Evolutionary conservation across 129 eudicot genomes (phyloP).

Genomic region (Flaveria linearis): DNA sequence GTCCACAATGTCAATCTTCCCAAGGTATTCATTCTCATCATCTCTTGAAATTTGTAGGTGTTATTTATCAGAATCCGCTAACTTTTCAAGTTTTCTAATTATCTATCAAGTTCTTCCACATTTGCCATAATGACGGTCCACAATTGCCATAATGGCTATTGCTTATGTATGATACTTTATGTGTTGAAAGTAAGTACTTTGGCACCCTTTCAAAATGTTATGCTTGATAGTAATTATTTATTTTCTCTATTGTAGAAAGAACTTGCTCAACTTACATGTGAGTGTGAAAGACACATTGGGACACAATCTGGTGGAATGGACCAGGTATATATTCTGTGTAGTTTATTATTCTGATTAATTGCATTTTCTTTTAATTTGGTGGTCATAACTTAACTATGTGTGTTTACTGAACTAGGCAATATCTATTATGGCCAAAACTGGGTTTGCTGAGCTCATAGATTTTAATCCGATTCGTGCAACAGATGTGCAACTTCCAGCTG

Average conservation of each 20-base stretch:
- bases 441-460: constrained; percentile 85
- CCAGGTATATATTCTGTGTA: constrained; percentile 51
- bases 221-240: background rate
- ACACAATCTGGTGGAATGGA: constrained; percentile 99
- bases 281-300: constrained; percentile 96
- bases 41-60: constrained; percentile 2
- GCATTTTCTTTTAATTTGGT: background rate
- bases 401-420: constrained; percentile 55
- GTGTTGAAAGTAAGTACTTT: no score
- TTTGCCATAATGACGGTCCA: no score
- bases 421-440: constrained; percentile 86
- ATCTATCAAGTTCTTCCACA: no score
- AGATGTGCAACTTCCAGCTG: constrained; percentile 49
- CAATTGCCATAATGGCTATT: background rate
- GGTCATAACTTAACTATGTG: constrained; percentile 4
- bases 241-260: constrained; percentile 55
- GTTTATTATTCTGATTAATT: background rate
- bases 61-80: background rate
- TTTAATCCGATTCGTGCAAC: constrained; percentile 82
- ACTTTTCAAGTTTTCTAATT: background rate
- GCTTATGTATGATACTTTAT: background rate
- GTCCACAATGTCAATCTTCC: constrained; percentile 59
- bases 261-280: constrained; percentile 88
- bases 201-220: background rate
- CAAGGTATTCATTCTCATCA: constrained; percentile 53